Evolutionary conservation across 23 red algal species (phyloP), one percentile per base, ranked within the genome.

Genomic region (Gracilaria gracilis): DNA sequence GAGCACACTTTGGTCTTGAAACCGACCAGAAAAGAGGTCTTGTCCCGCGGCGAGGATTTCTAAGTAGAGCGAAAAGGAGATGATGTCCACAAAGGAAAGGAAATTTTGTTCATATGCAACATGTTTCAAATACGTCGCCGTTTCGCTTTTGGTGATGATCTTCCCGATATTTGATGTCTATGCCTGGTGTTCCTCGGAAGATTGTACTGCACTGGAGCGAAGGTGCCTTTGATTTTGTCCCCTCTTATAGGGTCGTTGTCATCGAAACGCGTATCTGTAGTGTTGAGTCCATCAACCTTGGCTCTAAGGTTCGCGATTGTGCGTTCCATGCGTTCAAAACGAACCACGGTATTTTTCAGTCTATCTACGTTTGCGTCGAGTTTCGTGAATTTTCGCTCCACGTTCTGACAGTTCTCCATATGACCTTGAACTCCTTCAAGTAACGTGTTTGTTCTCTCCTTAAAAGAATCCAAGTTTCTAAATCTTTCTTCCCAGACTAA

Each of bases 1-100:
- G 97, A 99, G 76, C 97, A 99, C 42, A 99, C 97, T 8, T 54
- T 99, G 53, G 73, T 99, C 4, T 80, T 99, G 51, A 89, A 93
- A 39, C 97, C 97, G 35, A 99, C 97, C 9, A 70, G 85, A 51
- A 99, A 99, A 88, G 97, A 99, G 44, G 94, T 99, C 34, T 61
- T 99, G 53, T 91, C 90, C 9, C 82, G 97, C 14, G 97, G 97
- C 24, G 97, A 99, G 5, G 97, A 99, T 79, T 96, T 91, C 84
- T 99, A 83, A n/a, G 67, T 46, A 25, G 5, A 49, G 28, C 16
- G 49, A 8, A 14, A 65, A 4, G 3, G 32, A 17, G 3, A 14
- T 69, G 16, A 32, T 17, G 12, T 14, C 19, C 32, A 1, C 16
- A 19, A 20, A 69, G 2, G 6, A 46, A 70, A 34, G 19, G 15